Evolutionary conservation across 441 rosid species (phyloP), one percentile per base, ranked within the genome.

Genomic region (Erysimum pusillum): DNA sequence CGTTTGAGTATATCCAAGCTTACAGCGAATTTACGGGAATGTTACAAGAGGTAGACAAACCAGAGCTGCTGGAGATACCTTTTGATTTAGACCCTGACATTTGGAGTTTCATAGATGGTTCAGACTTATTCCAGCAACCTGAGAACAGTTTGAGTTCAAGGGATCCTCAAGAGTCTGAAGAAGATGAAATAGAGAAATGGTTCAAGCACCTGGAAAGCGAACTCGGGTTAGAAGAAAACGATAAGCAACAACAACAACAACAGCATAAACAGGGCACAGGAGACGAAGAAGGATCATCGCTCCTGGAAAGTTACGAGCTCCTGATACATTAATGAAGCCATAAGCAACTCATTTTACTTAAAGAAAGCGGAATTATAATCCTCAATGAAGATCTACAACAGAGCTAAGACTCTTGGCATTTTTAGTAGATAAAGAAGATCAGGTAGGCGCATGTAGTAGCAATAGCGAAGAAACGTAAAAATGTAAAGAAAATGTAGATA

Each of bases 41-140:
- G n/a, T n/a, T n/a, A n/a, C 85, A 88, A 77, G 97, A 88, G 52
- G 97, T 93, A 63, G 89, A 89, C 79, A 88, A 91, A 58, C 93
- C 97, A 0, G 84, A 87, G 15, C 54, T 32, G 5, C 15, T 81
- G 3, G 88, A 88, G 28, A 86, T 88, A 53, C 90, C 93, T 0
- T 85, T 87, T 8, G 97, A 87, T 68, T 63, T 83, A 0, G 98
- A 85, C 79, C 36, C 63, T 11, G 96, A 94, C 41, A 87, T 92
- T 36, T 94, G 99, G 98, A 79, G 83, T 73, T 83, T 85, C 90
- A 64, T 92, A 5, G 99, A 90, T 66, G 75, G 71, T 73, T 69
- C 89, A 67, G 85, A 54, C 53, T 31, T 80, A 15, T 51, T 78
- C 25, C 75, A 76, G 17, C 79, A 84, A 34, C 32, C 63, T 9